phyloP scores from a whole-genome alignment of 768 basidiomycete species.

The Serendipita vermifera region DNA sequence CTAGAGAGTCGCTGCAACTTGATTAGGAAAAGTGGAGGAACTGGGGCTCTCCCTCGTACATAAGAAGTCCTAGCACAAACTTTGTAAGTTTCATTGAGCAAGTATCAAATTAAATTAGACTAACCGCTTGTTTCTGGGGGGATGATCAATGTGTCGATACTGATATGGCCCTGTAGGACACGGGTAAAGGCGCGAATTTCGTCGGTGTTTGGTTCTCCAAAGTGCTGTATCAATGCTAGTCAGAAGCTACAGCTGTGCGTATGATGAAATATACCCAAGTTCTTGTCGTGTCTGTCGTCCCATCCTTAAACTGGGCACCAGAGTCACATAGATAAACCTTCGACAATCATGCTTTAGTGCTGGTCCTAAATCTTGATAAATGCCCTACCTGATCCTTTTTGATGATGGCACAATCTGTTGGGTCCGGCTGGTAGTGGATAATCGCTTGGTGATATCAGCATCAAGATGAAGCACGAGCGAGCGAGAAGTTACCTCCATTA shows the following conservation, averaged over 20 bases:
- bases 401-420: conserved; percentile 57
- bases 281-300: conserved; percentile 89
- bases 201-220: conserved; percentile 68
- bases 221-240: no score
- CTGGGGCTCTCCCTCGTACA: conserved; percentile 40
- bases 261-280: conserved; percentile 48
- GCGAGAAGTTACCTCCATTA: conserved; percentile 56
- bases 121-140: conserved; percentile 66
- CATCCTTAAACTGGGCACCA: conserved; percentile 81
- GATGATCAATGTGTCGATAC: conserved; percentile 75
- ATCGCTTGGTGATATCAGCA: conserved; percentile 40
- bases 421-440: conserved; percentile 84
- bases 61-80: background rate
- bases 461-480: background rate
- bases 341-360: conserved; percentile 26
- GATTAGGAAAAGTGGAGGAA: conserved; percentile 20
- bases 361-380: background rate
- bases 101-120: conserved; percentile 22
- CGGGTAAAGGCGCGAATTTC: conserved; percentile 84
- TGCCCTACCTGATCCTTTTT: conserved; percentile 51
- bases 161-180: conserved; percentile 83
- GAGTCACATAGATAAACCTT: conserved; percentile 74
- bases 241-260: background rate
- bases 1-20: conserved; percentile 56
- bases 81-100: background rate